Evolutionary conservation across 1,284 basidiomycete species (phyloP).

Genomic region (Thelephora terrestris): DNA sequence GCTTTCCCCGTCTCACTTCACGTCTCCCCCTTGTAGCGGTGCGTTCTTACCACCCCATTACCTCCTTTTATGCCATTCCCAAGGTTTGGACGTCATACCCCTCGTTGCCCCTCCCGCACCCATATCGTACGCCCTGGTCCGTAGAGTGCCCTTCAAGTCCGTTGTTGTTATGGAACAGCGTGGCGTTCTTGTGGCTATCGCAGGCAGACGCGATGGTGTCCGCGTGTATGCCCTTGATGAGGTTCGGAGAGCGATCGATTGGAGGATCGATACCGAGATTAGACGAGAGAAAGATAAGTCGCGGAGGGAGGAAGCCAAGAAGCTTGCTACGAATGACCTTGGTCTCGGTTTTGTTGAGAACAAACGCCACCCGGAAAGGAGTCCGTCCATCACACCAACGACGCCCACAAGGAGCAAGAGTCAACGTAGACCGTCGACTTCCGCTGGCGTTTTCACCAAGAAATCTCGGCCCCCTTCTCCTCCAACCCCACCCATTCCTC

Average conservation of each 20-base stretch:
- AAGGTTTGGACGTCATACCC: conserved; percentile 72
- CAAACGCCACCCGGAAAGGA: conserved; percentile 25
- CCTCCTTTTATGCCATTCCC: conserved; percentile 71
- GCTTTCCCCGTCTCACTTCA: conserved; percentile 67
- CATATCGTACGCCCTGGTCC: conserved; percentile 69
- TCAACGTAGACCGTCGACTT: neutral
- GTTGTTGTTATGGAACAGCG: conserved; percentile 85
- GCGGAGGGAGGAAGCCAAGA: conserved; percentile 56
- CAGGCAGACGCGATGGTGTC: conserved; percentile 71
- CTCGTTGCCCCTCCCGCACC: conserved; percentile 58
- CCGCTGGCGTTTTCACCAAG: neutral
- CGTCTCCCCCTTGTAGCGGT: conserved; percentile 61
- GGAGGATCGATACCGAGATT: conserved; percentile 73
- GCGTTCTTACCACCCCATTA: conserved; percentile 71
- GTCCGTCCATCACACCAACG: conserved; percentile 1
- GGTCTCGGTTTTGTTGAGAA: neutral
- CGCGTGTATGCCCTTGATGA: conserved; percentile 78
- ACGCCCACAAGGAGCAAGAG: conserved; percentile 14
- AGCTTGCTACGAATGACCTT: conserved; percentile 17
- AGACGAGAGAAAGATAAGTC: conserved; percentile 59
- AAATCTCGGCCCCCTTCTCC: neutral
- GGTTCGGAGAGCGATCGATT: conserved; percentile 72
- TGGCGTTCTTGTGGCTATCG: conserved; percentile 75
- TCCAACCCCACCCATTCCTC: neutral
- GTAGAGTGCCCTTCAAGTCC: conserved; percentile 69